Evolutionary conservation across 2,329 filamentous ascomycete species (phyloP).

Genomic region (Atkinsonella texensis): DNA sequence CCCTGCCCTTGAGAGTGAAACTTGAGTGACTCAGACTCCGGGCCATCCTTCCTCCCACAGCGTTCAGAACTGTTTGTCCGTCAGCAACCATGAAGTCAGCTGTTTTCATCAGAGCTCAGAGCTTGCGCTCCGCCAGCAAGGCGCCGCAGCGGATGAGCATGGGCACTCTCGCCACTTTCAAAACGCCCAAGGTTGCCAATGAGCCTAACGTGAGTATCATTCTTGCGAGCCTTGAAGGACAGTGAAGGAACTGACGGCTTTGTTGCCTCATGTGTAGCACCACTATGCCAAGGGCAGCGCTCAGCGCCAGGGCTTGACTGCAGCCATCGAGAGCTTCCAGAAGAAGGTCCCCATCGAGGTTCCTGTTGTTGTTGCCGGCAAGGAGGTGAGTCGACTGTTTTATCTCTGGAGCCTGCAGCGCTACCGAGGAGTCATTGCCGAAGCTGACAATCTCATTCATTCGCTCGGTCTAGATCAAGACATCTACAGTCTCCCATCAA

Average conservation of each 20-base stretch:
- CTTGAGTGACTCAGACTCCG: background rate
- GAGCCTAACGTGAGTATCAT: constrained; percentile 75
- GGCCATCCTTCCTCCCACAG: background rate
- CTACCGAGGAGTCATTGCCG: background rate
- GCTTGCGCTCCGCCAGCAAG: constrained; percentile 18
- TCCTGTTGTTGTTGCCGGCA: constrained; percentile 72
- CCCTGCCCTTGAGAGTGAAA: background rate
- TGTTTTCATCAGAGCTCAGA: constrained; percentile 20
- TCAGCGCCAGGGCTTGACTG: constrained; percentile 63
- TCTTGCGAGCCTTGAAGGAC: too few species aligned
- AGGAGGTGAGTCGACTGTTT: constrained; percentile 45
- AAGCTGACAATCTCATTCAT: background rate
- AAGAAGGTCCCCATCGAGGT: constrained; percentile 61
- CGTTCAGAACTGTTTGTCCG: background rate
- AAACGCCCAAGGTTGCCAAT: constrained; percentile 74
- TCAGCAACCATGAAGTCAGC: constrained; percentile 21
- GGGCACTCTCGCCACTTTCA: constrained; percentile 69
- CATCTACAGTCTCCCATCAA: constrained; percentile 55
- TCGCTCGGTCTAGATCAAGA: constrained; percentile 43
- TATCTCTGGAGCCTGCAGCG: background rate
- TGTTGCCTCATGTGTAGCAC: constrained; percentile 43
- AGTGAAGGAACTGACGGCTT: background rate
- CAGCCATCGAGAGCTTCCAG: constrained; percentile 59
- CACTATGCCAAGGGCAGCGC: constrained; percentile 76
- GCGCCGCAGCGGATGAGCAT: constrained; percentile 19